Percentiles rank a stretch among this genome's conserved stretches.
These are phyloP conservation scores for Acer saccharum DNA, from an alignment of 345 rosid species.

Conservation along the genomic window DNA sequence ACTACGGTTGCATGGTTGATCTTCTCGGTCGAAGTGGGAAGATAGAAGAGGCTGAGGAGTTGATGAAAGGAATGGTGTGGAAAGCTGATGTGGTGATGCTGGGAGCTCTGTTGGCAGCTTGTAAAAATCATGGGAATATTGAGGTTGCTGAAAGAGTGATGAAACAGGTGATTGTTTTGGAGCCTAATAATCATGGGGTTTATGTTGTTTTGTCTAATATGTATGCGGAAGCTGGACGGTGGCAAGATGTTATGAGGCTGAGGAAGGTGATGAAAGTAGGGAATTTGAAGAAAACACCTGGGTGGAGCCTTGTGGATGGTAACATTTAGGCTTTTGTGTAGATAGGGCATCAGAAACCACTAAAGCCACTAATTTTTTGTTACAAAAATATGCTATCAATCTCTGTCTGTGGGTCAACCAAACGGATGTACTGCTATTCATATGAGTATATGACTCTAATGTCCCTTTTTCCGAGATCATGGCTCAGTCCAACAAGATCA, in stretches of 20 bases:
- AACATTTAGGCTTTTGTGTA: background rate
- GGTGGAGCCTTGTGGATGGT: constrained; percentile 29
- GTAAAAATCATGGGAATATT: constrained; percentile 21
- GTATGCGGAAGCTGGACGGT: constrained; percentile 26
- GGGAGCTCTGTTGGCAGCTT: constrained; percentile 27
- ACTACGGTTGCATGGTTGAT: constrained; percentile 35
- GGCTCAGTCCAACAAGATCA: background rate
- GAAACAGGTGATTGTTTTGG: constrained; percentile 19
- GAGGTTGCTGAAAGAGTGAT: constrained; percentile 24
- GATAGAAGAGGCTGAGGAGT: constrained; percentile 24
- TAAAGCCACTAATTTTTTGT: background rate
- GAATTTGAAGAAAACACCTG: constrained; percentile 25
- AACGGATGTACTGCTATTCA: background rate
- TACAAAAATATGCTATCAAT: background rate
- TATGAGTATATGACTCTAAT: background rate
- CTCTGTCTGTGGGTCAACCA: background rate
- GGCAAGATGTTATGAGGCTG: constrained; percentile 20
- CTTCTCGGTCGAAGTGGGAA: constrained; percentile 31
- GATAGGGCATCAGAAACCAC: background rate
- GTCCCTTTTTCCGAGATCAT: background rate
- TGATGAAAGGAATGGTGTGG: constrained; percentile 26
- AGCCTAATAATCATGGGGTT: constrained; percentile 30
- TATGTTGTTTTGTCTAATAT: constrained; percentile 25
- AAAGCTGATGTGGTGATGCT: constrained; percentile 28
- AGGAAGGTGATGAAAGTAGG: constrained; percentile 28